These are phyloP conservation scores for Kitagawia praeruptora DNA, from an alignment of 129 eudicot species.

Conservation along the genomic window DNA sequence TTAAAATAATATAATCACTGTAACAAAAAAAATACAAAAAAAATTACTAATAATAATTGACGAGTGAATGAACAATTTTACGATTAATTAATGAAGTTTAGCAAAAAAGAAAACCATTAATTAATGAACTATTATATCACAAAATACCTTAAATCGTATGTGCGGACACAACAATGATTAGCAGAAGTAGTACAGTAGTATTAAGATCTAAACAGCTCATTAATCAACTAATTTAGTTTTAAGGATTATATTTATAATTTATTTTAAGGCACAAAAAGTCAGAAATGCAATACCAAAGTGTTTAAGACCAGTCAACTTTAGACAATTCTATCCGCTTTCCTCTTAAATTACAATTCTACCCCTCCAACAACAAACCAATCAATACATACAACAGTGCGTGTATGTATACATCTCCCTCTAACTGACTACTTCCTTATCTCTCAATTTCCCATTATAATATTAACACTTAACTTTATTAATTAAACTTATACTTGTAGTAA, in stretches of 20 bases:
- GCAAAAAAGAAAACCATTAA: too few relatives aligned
- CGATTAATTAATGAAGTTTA: too few relatives aligned
- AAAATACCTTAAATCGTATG: not conserved
- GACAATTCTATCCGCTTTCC: constrained; percentile 1
- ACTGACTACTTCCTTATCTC: not conserved
- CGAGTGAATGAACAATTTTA: too few relatives aligned
- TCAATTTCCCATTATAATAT: not conserved
- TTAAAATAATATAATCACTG: too few relatives aligned
- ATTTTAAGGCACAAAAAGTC: not conserved
- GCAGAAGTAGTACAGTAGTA: too few relatives aligned
- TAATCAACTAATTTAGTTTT: too few relatives aligned
- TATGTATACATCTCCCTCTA: not conserved
- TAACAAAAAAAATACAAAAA: too few relatives aligned
- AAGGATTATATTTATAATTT: too few relatives aligned
- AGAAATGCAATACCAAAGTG: not conserved
- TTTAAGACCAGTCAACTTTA: not conserved
- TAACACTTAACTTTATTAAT: too few relatives aligned
- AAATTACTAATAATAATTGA: too few relatives aligned
- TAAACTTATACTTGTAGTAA: not conserved
- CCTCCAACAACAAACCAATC: not conserved
- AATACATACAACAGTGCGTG: not conserved
- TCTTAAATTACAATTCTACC: not conserved
- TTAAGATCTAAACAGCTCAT: too few relatives aligned
- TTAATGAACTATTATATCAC: too few relatives aligned
- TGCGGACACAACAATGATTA: not conserved